Base-by-base conservation (phyloP, 176 grass and related monocot species). In the Luzula sylvatica region DNA sequence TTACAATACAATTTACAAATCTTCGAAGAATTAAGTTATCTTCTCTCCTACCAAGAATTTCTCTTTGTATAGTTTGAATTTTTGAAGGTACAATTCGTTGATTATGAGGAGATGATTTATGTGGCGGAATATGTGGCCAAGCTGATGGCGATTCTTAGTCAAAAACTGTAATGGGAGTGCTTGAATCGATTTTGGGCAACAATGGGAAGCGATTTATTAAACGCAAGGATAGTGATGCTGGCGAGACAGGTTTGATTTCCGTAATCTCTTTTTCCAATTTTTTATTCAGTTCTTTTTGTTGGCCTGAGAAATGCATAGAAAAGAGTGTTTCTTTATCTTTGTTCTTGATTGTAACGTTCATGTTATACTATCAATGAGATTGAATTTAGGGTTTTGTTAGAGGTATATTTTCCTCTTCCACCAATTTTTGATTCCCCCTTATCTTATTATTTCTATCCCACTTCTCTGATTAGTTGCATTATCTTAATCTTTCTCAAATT, bases 201-300 rank as follows among this genome's bases (percentile, higher is more conserved):
- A 62, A 67, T 38, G 62, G 83, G 49, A 70, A 73, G 42, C 65
- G 66, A 38, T 87, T 88, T 74, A 58, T 88, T 52, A 88, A 95
- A 83, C 89, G 80, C 50, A 95, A 88, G 76, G 80, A 60, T 51
- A 82, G 70, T 56, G 80, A 88, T 64, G 76, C 80, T 32, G 89
- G 79, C 38, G 73, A 85, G 65, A 46, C 61, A 66, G 89, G 89
- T 95, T 53, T 55, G 77, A 35, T 28, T 16, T 23, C 15, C 46
- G 8, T 2, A 23, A 5, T 65, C 8, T 64, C 3, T 42, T 26
- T 64, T 19, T 72, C 8, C 15, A 18, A 27, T 64, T 67, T 68
- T 26, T 16, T 63, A 66, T 13, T 27, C 38, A 7, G 19, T 38
- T 32, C 26, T 23, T 40, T 42, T 30, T 32, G 43, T 26, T 3